Evolutionary conservation across 768 basidiomycete genomes (phyloP), one percentile per base, ranked within the genome.

Genomic region (Rhizopogon vinicolor): DNA sequence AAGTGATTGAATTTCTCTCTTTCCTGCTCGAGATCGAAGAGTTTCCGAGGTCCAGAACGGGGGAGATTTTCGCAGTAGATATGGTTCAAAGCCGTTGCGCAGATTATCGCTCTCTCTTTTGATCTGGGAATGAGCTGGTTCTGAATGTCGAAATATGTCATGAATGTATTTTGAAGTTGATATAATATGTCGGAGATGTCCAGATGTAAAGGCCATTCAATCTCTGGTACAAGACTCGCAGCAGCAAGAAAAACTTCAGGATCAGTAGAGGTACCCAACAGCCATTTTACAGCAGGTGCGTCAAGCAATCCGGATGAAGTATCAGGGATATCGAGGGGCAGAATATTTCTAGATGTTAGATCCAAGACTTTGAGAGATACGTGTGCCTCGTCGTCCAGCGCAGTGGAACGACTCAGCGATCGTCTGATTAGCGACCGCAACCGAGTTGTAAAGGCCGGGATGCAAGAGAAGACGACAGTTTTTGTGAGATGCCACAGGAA

Each of bases 181-280:
- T 41, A 41, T 3, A 41, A 41, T 41, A 41, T 41, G 40, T 41
- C 40, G 40, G 40, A 41, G 40, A 41, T 41, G 40, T 41, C 40
- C n/a, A 41, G 40, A 18, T 41, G 16, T 18, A 41, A 41, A 0
- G 40, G 40, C 40, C 40, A 41, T 7, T 41, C 40, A 5, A 41
- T 41, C n/a, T 18, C 40, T 41, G 40, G 40, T 7, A 41, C 40
- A 18, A 41, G 40, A 41, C 40, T 41, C 40, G 40, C 40, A 41
- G 40, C 40, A 6, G 40, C 40, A n/a, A 41, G 40, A n/a, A 41
- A 41, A 18, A 41, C 37, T 44, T 48, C 57, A 29, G 57, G 59
- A 59, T 64, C 60, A 9, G 52, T 62, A 19, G 63, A 64, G 6
- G 53, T 64, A 37, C 57, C 56, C 22, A 64, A 43, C 3, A 64